Conservation (phyloP, 306 rosid species). For the Lablab purpureus region DNA sequence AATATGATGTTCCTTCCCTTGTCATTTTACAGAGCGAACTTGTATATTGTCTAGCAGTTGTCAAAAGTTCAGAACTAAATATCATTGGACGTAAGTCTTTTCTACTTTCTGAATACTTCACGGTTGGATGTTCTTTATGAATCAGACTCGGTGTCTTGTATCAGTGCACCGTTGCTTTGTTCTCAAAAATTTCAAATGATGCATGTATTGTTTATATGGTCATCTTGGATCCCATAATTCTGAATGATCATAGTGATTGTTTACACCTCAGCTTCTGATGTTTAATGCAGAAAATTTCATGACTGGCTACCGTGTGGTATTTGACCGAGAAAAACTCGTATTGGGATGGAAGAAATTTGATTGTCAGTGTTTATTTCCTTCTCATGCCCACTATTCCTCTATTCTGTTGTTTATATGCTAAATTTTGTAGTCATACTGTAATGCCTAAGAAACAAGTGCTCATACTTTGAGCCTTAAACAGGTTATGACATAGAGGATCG, state of each 20-base stretch:
- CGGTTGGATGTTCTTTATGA: slow-evolving; percentile 19
- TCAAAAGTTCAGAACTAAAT: slow-evolving; percentile 77
- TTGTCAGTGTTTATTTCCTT: slow-evolving; percentile 61
- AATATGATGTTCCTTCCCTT: slow-evolving; percentile 43
- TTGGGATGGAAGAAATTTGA: slow-evolving; percentile 93
- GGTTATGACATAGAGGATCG: slow-evolving; percentile 79
- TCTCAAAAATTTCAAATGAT: not conserved
- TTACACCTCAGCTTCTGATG: slow-evolving; percentile 32
- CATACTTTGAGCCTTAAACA: slow-evolving; percentile 50
- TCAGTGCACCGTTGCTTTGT: slow-evolving; percentile 1
- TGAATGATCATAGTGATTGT: slow-evolving; percentile 23
- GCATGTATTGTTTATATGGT: slow-evolving; percentile 21
- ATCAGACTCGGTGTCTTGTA: not conserved
- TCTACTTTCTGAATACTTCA: slow-evolving; percentile 36
- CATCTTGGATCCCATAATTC: not conserved
- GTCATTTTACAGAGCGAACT: slow-evolving; percentile 67
- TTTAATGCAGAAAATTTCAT: slow-evolving; percentile 86
- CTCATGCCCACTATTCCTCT: slow-evolving; percentile 27
- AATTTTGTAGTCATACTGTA: slow-evolving; percentile 2
- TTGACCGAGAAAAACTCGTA: slow-evolving; percentile 80
- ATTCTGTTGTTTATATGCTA: slow-evolving; percentile 16
- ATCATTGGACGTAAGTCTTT: slow-evolving; percentile 90
- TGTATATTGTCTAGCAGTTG: slow-evolving; percentile 88
- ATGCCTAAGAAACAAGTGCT: not conserved
- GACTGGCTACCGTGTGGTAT: slow-evolving; percentile 88